Base-by-base conservation (phyloP, 1,139 yeast genomes). In the Wickerhamomyces sp. region DNA sequence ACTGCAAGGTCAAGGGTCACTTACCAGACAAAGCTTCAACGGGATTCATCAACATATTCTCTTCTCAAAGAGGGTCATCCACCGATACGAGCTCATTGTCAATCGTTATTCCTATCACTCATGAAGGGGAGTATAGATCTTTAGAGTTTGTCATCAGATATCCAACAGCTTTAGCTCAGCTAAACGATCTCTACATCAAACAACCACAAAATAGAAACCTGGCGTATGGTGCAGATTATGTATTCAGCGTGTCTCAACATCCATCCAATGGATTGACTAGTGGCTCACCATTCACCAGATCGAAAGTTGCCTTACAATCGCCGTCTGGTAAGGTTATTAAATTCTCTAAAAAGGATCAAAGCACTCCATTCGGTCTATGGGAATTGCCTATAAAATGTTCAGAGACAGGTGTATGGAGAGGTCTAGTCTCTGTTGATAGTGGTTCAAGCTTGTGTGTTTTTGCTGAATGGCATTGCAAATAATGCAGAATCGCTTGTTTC, bases 401-500 rank as follows among this genome's bases (percentile, higher is more conserved):
- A 49, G 96, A 90, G 60, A 63, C 69, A 2, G 99, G 99, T 3
- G 64, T 75, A 30, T 93, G 96, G 85, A 75, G 91, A 44, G 94
- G 93, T 2, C 73, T 91, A 44, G 89, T 88, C 0, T 77, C 86
- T 41, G 84, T 91, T 9, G 94, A 88, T 56, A 77, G 83, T 42
- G 90, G 90, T 5, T 76, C 77, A 50, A 84, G 93, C 46, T 88
- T 96, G 91, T 85, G 90, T 58, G 90, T 87, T 7, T 89, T 88
- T 66, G 91, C 95, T 10, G 96, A 89, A 64, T 93, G 99, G 99
- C 74, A 74, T 39, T 85, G 94, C 62, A 55, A 62, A 35, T 70
- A 69, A 63, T 15, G 23, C 23, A 18, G 23, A 18, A 18, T 18
- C 23, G 23, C 23, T 18, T 18, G 23, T 3, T 18, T 5, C 5